A percentile compares a stretch with the other conserved stretches of the same genome.
These are phyloP conservation scores for Fusarium musae DNA, from an alignment of 2,329 filamentous ascomycete species.

Conservation along the genomic window DNA sequence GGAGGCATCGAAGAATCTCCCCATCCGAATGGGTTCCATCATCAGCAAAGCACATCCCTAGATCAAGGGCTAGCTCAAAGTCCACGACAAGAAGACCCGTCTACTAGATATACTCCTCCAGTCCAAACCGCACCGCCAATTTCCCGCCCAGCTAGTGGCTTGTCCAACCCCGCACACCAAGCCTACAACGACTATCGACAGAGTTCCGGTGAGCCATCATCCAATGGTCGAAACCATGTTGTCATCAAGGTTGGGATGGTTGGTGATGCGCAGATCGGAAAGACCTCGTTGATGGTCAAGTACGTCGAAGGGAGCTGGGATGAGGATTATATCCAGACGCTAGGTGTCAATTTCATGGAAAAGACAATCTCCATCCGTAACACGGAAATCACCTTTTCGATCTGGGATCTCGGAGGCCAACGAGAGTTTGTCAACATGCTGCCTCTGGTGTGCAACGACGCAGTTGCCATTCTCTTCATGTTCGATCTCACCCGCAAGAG, in stretches of 20 bases:
- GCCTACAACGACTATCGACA: conserved; percentile 59
- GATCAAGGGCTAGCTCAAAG: conserved; percentile 59
- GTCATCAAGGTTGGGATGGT: conserved; percentile 99
- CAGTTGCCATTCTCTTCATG: conserved; percentile 99
- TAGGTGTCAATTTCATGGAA: conserved; percentile 99
- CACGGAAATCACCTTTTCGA: conserved; percentile 99
- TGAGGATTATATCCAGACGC: conserved; percentile 98
- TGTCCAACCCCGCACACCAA: conserved; percentile 58
- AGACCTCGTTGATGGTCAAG: conserved; percentile 99
- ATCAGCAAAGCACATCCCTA: conserved; percentile 61
- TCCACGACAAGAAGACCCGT: conserved; percentile 56
- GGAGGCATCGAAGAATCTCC: conserved; percentile 61
- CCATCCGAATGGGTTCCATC: conserved; percentile 54
- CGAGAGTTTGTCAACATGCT: conserved; percentile 99
- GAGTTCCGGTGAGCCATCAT: conserved; percentile 49
- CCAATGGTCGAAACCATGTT: conserved; percentile 74
- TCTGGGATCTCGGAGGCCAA: conserved; percentile 98
- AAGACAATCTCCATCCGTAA: conserved; percentile 99
- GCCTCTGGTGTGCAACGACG: conserved; percentile 98
- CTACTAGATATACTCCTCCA: conserved; percentile 59
- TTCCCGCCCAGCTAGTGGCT: conserved; percentile 66
- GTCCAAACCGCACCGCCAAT: conserved; percentile 57
- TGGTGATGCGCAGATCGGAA: conserved; percentile 97
- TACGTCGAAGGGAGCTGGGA: conserved; percentile 99
- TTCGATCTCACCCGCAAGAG: conserved; percentile 98